phyloP scores from a whole-genome alignment of 2,329 filamentous ascomycete genomes.

The Phoma herbarum region DNA sequence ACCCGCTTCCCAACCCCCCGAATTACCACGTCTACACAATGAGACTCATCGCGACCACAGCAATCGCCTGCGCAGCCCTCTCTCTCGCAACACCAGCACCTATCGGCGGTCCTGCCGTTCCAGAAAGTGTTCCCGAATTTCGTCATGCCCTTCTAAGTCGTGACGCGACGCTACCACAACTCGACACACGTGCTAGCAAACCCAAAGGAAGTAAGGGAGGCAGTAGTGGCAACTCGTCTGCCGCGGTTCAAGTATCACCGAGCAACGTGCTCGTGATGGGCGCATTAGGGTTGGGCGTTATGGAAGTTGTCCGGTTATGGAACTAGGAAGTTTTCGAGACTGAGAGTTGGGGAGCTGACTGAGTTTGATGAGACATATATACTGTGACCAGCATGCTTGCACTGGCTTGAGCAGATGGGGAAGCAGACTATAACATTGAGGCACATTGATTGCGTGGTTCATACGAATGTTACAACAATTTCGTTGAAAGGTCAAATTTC shows the following conservation, averaged over 20 bases:
- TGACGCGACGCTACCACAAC: conserved; percentile 22
- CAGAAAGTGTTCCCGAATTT: conserved; percentile 22
- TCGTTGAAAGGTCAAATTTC: background rate
- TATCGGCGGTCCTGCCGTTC: conserved; percentile 17
- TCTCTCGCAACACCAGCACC: conserved; percentile 42
- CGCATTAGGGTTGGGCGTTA: conserved; percentile 39
- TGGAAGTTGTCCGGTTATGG: conserved; percentile 37
- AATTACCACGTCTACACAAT: conserved; percentile 25
- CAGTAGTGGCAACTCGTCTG: conserved; percentile 22
- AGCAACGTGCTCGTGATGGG: conserved; percentile 37
- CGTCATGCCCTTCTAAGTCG: conserved; percentile 21
- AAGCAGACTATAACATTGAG: background rate
- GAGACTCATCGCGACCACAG: conserved; percentile 36
- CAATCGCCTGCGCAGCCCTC: conserved; percentile 38
- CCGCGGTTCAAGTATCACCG: conserved; percentile 31
- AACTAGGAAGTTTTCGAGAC: conserved; percentile 13
- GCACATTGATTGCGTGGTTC: background rate
- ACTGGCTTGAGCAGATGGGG: background rate
- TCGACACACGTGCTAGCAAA: conserved; percentile 33
- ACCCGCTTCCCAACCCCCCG: background rate
- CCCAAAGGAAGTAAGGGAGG: conserved; percentile 19
- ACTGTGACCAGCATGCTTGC: background rate
- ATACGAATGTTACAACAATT: background rate
- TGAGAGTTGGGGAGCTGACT: background rate
- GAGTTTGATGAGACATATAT: background rate